A percentile compares a stretch with the other conserved stretches of the same genome.
Evolutionary conservation across 352 stramenopile species (phyloP).

Genomic region (Phytophthora brassicae): DNA sequence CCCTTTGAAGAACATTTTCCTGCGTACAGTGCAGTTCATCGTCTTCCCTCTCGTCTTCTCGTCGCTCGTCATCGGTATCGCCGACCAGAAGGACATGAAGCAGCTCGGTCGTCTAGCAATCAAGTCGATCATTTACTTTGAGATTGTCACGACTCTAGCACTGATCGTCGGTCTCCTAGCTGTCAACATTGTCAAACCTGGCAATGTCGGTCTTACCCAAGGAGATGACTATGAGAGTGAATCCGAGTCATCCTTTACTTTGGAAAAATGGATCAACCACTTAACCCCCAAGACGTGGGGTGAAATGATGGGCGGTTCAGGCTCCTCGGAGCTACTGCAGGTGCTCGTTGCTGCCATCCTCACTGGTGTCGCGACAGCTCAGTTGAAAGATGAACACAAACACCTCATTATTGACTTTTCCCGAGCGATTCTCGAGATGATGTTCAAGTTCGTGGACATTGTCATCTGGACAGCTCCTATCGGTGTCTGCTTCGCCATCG

Average conservation of each 20-base stretch:
- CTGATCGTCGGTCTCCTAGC: conserved; percentile 49
- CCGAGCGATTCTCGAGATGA: conserved; percentile 56
- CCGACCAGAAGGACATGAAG: conserved; percentile 58
- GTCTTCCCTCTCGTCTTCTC: conserved; percentile 71
- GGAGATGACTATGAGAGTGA: conserved; percentile 35
- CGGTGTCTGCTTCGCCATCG: conserved; percentile 60
- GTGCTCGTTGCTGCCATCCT: conserved; percentile 54
- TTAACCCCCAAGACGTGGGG: conserved; percentile 69
- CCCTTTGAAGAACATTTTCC: conserved; percentile 58
- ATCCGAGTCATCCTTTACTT: conserved; percentile 33
- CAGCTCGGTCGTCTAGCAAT: conserved; percentile 53
- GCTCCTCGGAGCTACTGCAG: conserved; percentile 59
- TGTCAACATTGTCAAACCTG: conserved; percentile 60
- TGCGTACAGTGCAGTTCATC: conserved; percentile 58
- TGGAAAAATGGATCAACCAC: conserved; percentile 58
- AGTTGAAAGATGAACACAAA: conserved; percentile 42
- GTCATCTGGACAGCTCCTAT: conserved; percentile 64
- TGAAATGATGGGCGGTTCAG: conserved; percentile 66
- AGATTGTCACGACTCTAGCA: conserved; percentile 51
- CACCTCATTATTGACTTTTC: conserved; percentile 42
- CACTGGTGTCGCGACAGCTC: conserved; percentile 39
- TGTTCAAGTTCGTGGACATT: conserved; percentile 73
- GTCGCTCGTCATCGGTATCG: conserved; percentile 57
- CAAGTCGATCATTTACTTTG: conserved; percentile 73
- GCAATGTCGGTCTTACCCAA: conserved; percentile 39